Evolutionary conservation across 768 basidiomycete species (phyloP).

Genomic region (Heimioporus sp.): DNA sequence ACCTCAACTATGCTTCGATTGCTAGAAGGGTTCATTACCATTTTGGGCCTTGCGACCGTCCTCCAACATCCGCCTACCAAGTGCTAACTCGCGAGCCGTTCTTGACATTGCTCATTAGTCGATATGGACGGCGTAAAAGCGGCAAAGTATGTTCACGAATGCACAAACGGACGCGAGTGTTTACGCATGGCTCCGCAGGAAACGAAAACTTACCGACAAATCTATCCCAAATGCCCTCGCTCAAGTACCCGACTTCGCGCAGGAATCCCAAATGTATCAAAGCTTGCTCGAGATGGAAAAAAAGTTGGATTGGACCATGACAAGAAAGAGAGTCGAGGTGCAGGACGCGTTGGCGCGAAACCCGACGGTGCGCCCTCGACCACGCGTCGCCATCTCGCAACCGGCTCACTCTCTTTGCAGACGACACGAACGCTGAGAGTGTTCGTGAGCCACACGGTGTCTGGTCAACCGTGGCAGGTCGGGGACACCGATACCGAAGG

Average conservation of each 20-base stretch:
- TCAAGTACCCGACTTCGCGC: slow-evolving; percentile 70
- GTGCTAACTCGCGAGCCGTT: neutral
- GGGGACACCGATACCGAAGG: slow-evolving; percentile 36
- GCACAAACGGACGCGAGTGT: neutral
- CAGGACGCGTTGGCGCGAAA: slow-evolving; percentile 81
- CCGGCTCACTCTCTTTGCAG: slow-evolving; percentile 36
- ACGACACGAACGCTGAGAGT: slow-evolving; percentile 80
- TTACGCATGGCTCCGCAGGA: slow-evolving; percentile 38
- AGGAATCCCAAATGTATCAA: slow-evolving; percentile 84
- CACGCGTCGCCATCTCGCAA: neutral
- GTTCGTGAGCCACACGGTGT: slow-evolving; percentile 86
- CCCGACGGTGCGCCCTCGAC: slow-evolving; percentile 44
- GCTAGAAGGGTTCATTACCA: neutral
- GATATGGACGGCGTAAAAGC: slow-evolving; percentile 32
- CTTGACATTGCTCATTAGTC: neutral
- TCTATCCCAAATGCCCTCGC: slow-evolving; percentile 73
- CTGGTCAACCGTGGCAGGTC: slow-evolving; percentile 83
- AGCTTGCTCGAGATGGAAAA: slow-evolving; percentile 86
- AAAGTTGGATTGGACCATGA: slow-evolving; percentile 93
- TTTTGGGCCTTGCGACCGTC: neutral
- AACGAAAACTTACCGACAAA: slow-evolving; percentile 79
- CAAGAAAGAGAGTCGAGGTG: slow-evolving; percentile 85
- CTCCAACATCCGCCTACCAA: neutral
- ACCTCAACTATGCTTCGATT: too few species aligned
- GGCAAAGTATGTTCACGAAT: slow-evolving; percentile 27